These are phyloP conservation scores for Cladosporium cucumerinum DNA, from an alignment of 2,329 filamentous ascomycete species.

Conservation along the genomic window DNA sequence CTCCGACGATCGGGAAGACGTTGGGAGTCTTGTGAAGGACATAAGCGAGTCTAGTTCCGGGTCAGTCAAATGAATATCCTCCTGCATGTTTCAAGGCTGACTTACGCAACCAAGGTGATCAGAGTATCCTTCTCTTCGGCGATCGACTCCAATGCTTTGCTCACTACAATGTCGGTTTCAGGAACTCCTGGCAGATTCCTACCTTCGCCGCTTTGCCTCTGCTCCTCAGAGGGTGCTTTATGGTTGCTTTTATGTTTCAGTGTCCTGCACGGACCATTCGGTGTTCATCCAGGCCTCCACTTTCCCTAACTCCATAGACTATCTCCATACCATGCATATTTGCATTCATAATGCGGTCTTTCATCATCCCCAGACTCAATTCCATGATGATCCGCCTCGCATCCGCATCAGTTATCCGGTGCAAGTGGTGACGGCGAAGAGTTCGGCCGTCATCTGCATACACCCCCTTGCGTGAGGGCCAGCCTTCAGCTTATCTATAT, in stretches of 20 bases:
- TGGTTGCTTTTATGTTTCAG: background rate
- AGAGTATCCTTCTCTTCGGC: background rate
- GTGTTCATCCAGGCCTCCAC: background rate
- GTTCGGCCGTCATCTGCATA: background rate
- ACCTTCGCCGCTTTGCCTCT: conserved; percentile 27
- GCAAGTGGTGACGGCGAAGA: background rate
- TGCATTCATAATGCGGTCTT: background rate
- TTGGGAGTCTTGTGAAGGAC: conserved; percentile 63
- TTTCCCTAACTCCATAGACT: background rate
- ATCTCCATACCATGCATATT: background rate
- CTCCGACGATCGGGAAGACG: conserved; percentile 72
- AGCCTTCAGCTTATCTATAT: background rate
- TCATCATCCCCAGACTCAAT: background rate
- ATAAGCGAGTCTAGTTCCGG: conserved; percentile 58
- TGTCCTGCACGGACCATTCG: background rate
- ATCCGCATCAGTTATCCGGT: background rate
- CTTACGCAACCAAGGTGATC: conserved; percentile 1
- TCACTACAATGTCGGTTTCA: background rate
- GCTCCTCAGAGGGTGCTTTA: conserved; percentile 23
- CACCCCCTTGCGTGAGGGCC: background rate
- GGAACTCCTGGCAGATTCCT: conserved; percentile 33
- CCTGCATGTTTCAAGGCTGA: background rate
- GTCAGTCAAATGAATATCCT: background rate
- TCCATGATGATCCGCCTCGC: background rate
- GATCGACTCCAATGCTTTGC: background rate